Evolutionary conservation across 345 rosid species (phyloP), one percentile per base, ranked within the genome.

Genomic region (Eutrema yunnanense): DNA sequence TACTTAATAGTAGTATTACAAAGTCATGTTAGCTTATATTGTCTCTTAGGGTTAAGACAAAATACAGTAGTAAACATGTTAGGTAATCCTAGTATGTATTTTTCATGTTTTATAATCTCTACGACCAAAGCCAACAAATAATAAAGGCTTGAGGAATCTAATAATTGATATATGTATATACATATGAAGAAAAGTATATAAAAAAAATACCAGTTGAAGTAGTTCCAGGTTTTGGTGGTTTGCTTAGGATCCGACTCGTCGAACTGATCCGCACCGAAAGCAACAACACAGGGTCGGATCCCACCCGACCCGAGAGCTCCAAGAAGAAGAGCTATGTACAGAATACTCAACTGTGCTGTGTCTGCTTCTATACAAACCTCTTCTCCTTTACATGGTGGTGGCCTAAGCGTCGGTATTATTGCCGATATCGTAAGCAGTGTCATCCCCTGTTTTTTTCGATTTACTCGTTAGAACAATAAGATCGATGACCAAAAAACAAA

Each of bases 261-360:
- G 62, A 89, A 89, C 68, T 89, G 97, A 78, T 92, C 94, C 26
- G 96, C 98, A 67, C 98, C 98, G 47, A 92, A 92, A 30, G 92
- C 87, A 22, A 84, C 94, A 52, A 89, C 96, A 64, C 97, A 89
- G 2, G 98, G 98, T 61, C 96, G 83, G 84, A 89, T 89, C 64
- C 82, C 99, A 44, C 99, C 97, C 4, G 99, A 74, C 32, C 98
- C 98, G 14, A 92, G 44, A 22, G 96, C 96, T 26, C 76, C 83
- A 0, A 95, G 87, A 3, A 88, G 82, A 32, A 95, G 92, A 43
- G 93, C 86, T 19, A 62, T 44, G 66, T 95, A 92, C 0, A 95
- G 79, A 65, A 95, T 60, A 52, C 86, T 86, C 55, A 86, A 9
- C 34, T 90, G 96, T 49, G 84, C 81, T 8, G 81, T 51, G 19